Conservation (phyloP, 805 yeast genomes). For the Suhomyces sp. region DNA sequence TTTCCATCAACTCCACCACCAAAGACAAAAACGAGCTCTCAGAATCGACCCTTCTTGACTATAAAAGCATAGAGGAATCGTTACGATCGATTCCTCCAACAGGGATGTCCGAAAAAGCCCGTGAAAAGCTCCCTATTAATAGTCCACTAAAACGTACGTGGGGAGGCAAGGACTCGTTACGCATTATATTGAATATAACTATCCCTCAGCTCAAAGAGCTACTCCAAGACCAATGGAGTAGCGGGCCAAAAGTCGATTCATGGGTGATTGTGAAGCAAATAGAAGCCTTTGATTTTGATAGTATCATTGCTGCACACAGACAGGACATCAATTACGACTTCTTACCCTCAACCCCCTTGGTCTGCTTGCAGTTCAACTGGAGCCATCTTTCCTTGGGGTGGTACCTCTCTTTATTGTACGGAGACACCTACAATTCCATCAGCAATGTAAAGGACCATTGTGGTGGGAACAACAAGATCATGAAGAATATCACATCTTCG, state of each 20-base stretch:
- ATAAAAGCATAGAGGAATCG: slow-evolving; percentile 34
- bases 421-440: slow-evolving; percentile 42
- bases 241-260: slow-evolving; percentile 19
- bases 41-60: slow-evolving; percentile 1
- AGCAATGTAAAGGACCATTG: slow-evolving; percentile 18
- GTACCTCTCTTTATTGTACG: slow-evolving; percentile 69
- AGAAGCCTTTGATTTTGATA: slow-evolving; percentile 32
- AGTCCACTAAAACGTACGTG: slow-evolving; percentile 50
- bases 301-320: slow-evolving; percentile 17
- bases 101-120: slow-evolving; percentile 60
- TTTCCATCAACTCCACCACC: neutral
- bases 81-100: slow-evolving; percentile 51
- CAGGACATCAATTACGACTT: slow-evolving; percentile 40
- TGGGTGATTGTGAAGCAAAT: slow-evolving; percentile 39
- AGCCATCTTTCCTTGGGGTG: slow-evolving; percentile 63
- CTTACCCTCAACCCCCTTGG: slow-evolving; percentile 40
- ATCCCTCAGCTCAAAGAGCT: slow-evolving; percentile 34
- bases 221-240: slow-evolving; percentile 25
- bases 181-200: slow-evolving; percentile 37
- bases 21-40: neutral
- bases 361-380: slow-evolving; percentile 59
- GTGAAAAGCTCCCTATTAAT: slow-evolving; percentile 50
- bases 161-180: slow-evolving; percentile 54
- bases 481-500: slow-evolving; percentile 36
- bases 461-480: slow-evolving; percentile 31